Base-by-base conservation (phyloP, 805 yeast genomes). In the Millerozyma acaciae region DNA sequence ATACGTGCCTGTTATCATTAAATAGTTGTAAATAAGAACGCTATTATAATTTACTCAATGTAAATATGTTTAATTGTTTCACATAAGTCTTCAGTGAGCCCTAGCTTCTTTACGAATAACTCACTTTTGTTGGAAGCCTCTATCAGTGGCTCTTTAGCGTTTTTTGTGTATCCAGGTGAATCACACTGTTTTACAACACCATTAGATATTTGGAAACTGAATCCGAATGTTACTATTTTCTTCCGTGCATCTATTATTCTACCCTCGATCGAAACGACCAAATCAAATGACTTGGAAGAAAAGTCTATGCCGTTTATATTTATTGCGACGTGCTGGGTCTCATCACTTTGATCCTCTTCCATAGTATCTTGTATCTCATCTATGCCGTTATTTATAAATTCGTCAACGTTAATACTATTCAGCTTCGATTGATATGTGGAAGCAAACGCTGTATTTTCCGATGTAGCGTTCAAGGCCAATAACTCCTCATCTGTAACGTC, bases 401-500 rank as follows among this genome's bases (percentile, higher is more conserved):
- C 42, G 4, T 55, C 61, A 16, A 62, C 43, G 16, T 53, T 35
- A 13, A 42, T 26, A 25, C 34, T 43, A 15, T 30, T 34, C 10
- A 45, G 42, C 28, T 48, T 49, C 12, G 38, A 46, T 15, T 15
- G 9, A 8, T 25, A 18, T 12, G 16, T 14, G 22, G 47, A 40
- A 5, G 44, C 45, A 30, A 30, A 46, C 4, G 44, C 30, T 3
- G 51, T 45, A n/a, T 44, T 50, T 13, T 56, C 59, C 3, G 57
- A 40, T 2, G 57, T 44, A 2, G 62, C 54, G 44, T 47, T 59
- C 28, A 66, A 45, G 6, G 62, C 60, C 14, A 60, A 35, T 8
- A 65, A 47, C 40, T 66, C 69, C 32, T 62, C 69, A 34, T 62
- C 65, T 1, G 67, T 56, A 15, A 60, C 65, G 33, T 62, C 61